Evolutionary conservation across 78 protist genomes (phyloP), one percentile per base, ranked within the genome.

Genomic region (Cavenderia fasciculata): DNA sequence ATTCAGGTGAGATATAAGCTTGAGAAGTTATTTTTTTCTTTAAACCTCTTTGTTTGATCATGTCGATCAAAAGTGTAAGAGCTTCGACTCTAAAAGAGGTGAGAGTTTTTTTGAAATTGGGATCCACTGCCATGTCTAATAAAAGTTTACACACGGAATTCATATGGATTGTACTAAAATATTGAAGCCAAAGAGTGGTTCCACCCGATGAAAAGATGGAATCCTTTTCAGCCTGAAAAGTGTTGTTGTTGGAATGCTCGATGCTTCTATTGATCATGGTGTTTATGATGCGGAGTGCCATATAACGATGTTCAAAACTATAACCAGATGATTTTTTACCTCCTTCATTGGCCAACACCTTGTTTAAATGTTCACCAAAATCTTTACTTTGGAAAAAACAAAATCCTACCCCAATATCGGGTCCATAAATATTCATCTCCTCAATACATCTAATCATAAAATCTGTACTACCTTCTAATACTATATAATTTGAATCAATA

Each of bases 211-310:
- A 82, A 0, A 82, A 68, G 19, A 82, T 63, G 25, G 90, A 82
- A 40, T 82, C 90, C 33, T 82, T 82, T 69, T 82, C 90, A 29
- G 44, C 59, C 38, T 82, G 90, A 47, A 44, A 68, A 11, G 21
- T 34, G 54, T 82, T 82, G 25, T 44, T 68, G 38, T 43, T 40
- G 4, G 72, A 29, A 18, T 69, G 61, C 4, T 82, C 90, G 25
- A 14, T 68, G 0, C 54, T 31, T 27, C 68, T 59, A 43, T 25
- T 51, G n/a, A 59, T 43, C 8, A 56, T 25, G 16, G 63, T 14
- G 1, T 38, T 25, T 0, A 69, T 16, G 7, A 82, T 43, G 0
- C 23, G 19, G 2, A 82, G 31, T 27, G 69, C 59, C 14, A 46
- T 11, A 21, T 65, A 38, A 19, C 74, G 57, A 56, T 68, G 90